Evolutionary conservation across 371 early-diverging fungal species (phyloP).

Genomic region (Mucor circinelloides): DNA sequence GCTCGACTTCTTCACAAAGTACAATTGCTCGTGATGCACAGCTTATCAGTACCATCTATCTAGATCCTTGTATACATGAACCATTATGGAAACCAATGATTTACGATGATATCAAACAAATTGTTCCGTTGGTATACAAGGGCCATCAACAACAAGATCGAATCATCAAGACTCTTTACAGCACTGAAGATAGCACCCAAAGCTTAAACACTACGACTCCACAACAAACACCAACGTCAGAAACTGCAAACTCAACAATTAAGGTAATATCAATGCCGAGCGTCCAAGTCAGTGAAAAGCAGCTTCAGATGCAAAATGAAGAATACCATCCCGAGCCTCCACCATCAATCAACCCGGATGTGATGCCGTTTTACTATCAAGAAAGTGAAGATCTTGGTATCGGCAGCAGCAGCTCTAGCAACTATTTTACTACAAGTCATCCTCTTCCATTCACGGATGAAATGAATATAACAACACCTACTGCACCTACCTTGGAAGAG

Average conservation of each 20-base stretch:
- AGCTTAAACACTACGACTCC: neutral
- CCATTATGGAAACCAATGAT: slow-evolving; percentile 55
- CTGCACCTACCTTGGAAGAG: slow-evolving; percentile 8
- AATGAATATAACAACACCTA: neutral
- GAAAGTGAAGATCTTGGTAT: neutral
- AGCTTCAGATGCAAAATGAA: neutral
- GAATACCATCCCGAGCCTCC: neutral
- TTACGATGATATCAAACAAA: slow-evolving; percentile 52
- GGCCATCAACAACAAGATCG: neutral
- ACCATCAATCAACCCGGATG: neutral
- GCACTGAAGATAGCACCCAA: neutral
- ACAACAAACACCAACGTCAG: neutral
- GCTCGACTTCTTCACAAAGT: neutral
- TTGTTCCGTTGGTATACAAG: slow-evolving; percentile 53
- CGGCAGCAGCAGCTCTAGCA: neutral
- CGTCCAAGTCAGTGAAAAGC: neutral
- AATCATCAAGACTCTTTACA: neutral
- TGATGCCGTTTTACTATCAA: neutral
- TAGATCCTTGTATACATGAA: slow-evolving; percentile 47
- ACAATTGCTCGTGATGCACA: neutral
- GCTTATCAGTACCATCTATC: slow-evolving; percentile 40
- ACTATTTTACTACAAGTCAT: neutral
- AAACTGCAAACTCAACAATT: neutral
- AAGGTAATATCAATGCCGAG: neutral
- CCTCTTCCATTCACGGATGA: neutral